phyloP scores from a whole-genome alignment of 1,284 basidiomycete genomes.

The Golubevia pallescens region DNA sequence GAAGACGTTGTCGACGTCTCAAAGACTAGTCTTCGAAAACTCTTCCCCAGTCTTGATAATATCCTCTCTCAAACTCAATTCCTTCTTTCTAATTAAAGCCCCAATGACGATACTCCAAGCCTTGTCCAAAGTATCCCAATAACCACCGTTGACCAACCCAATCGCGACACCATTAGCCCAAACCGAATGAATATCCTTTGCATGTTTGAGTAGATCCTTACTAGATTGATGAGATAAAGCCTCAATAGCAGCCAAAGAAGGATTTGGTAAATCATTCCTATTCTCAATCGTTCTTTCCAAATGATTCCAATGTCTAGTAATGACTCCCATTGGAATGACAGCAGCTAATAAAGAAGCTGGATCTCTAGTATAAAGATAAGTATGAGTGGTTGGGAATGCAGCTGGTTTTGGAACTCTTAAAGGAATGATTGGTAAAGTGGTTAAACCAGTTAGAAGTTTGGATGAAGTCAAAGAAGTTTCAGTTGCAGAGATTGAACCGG shows the following conservation, averaged over 20 bases:
- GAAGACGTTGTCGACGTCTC: too few species aligned
- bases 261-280: conserved; percentile 4
- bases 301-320: conserved; percentile 4
- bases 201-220: conserved; percentile 15
- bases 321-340: conserved; percentile 23
- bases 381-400: conserved; percentile 20
- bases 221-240: conserved; percentile 25
- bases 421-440: conserved; percentile 15
- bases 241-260: conserved; percentile 2
- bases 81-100: conserved; percentile 16
- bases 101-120: conserved; percentile 24
- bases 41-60: too few species aligned
- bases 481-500: neutral
- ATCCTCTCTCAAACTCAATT: too few species aligned
- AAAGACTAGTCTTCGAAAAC: too few species aligned
- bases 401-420: conserved; percentile 18
- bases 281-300: neutral
- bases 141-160: conserved; percentile 23
- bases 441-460: neutral
- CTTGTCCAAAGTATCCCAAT: conserved; percentile 24
- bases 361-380: conserved; percentile 27
- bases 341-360: conserved; percentile 22
- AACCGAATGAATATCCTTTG: conserved; percentile 23
- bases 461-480: too few species aligned
- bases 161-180: conserved; percentile 36